Conservation (phyloP, 2,329 filamentous ascomycete species). For the Fusarium udum region DNA sequence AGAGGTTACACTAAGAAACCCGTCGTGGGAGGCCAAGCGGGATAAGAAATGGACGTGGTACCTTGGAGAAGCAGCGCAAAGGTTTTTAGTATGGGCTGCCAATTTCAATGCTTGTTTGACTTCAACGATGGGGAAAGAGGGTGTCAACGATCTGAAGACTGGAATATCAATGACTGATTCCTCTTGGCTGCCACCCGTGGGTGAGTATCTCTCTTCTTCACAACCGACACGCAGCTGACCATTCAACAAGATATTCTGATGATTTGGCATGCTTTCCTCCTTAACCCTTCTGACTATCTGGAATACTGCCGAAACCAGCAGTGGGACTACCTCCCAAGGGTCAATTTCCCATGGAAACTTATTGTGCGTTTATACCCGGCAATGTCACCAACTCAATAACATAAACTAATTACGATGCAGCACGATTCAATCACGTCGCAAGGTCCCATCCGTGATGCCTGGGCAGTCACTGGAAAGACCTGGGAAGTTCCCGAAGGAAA, state of each 20-base stretch:
- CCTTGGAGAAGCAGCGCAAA: slow-evolving; percentile 33
- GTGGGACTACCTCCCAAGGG: slow-evolving; percentile 2
- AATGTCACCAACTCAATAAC: fast-evolving
- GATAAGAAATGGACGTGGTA: slow-evolving; percentile 37
- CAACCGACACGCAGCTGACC: background rate
- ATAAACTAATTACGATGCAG: slow-evolving; percentile 6
- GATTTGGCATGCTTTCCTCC: slow-evolving; percentile 35
- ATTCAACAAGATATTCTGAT: slow-evolving; percentile 23
- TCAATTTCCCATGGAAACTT: slow-evolving; percentile 26
- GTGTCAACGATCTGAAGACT: background rate
- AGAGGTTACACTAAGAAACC: slow-evolving; percentile 6
- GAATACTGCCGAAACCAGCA: slow-evolving; percentile 6
- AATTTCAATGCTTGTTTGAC: slow-evolving; percentile 9
- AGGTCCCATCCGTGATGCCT: slow-evolving; percentile 16
- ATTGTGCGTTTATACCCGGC: slow-evolving; percentile 6
- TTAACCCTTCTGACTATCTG: slow-evolving; percentile 27
- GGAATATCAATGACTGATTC: background rate
- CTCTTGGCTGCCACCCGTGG: slow-evolving; percentile 26
- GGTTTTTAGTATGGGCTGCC: slow-evolving; percentile 36
- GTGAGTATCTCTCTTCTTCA: background rate
- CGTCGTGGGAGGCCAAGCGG: slow-evolving; percentile 4
- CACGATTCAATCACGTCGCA: slow-evolving; percentile 27
- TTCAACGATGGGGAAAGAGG: background rate
- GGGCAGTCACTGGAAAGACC: slow-evolving; percentile 4
- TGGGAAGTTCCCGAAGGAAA: background rate